phyloP scores from a whole-genome alignment of 2,329 filamentous ascomycete genomes.

The Verticillium albo-atrum region DNA sequence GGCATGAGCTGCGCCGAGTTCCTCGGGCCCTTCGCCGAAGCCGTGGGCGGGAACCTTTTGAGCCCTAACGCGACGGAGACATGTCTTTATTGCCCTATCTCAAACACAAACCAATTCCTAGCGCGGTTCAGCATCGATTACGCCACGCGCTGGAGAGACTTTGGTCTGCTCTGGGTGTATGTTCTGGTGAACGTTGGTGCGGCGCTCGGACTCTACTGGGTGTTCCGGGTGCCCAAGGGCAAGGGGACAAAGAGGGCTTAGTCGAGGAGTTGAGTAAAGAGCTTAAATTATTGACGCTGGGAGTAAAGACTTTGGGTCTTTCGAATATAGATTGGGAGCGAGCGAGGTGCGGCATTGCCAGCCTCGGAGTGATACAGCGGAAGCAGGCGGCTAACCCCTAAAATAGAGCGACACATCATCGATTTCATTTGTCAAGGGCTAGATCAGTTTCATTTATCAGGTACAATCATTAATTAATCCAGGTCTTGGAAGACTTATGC shows the following conservation, averaged over 20 bases:
- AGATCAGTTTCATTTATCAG: no score
- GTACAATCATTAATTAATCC: no score
- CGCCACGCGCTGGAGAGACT: conserved; percentile 47
- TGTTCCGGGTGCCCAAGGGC: conserved; percentile 25
- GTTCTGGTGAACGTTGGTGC: conserved; percentile 42
- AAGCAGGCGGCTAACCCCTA: no score
- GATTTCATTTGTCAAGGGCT: no score
- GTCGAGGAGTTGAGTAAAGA: not conserved
- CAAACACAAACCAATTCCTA: conserved; percentile 30
- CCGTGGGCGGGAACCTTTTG: conserved; percentile 41
- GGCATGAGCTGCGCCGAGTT: conserved; percentile 49
- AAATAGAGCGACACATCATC: no score
- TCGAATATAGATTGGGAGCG: no score
- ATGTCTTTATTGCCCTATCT: conserved; percentile 39
- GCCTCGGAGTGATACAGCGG: no score
- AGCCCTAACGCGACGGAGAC: conserved; percentile 32
- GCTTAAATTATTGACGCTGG: no score
- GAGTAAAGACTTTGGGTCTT: no score
- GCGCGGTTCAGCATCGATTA: conserved; percentile 37
- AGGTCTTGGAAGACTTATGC: no score
- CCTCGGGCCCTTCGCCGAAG: conserved; percentile 34
- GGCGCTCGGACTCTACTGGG: conserved; percentile 43
- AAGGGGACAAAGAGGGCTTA: conserved; percentile 5
- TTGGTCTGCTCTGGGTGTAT: conserved; percentile 49
- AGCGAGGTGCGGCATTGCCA: no score